Conservation (phyloP, 805 yeast genomes). For the Naumovozyma castellii region DNA sequence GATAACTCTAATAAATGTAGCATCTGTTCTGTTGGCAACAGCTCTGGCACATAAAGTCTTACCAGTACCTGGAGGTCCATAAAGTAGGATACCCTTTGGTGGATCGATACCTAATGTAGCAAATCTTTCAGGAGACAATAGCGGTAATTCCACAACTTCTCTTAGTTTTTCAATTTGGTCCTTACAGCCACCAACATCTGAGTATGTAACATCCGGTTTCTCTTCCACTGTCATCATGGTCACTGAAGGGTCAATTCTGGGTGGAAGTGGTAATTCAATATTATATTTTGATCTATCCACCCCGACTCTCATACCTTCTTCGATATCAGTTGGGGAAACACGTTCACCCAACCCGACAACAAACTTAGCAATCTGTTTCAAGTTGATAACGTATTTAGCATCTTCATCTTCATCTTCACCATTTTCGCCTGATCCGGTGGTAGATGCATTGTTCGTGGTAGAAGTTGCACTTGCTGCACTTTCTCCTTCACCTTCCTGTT, state of each 20-base stretch:
- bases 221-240: conserved; percentile 99
- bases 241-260: conserved; percentile 93
- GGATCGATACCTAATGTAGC: conserved; percentile 97
- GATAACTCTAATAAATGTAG: conserved; percentile 94
- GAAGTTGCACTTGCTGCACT: conserved; percentile 9
- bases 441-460: background rate
- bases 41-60: conserved; percentile 98
- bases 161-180: conserved; percentile 94
- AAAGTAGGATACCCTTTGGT: conserved; percentile 91
- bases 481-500: conserved; percentile 21
- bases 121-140: conserved; percentile 91
- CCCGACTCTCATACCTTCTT: conserved; percentile 99
- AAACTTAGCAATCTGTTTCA: conserved; percentile 96
- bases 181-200: conserved; percentile 97
- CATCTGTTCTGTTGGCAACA: conserved; percentile 98
- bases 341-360: conserved; percentile 95
- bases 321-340: conserved; percentile 96
- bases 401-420: conserved; percentile 65
- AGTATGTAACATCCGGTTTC: conserved; percentile 96
- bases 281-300: conserved; percentile 96
- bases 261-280: conserved; percentile 94
- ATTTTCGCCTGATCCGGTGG: background rate
- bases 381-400: conserved; percentile 87
- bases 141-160: conserved; percentile 91
- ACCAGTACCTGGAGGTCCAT: conserved; percentile 99